phyloP scores from a whole-genome alignment of 1,284 basidiomycete species.

The Ceratobasidium sp. region DNA sequence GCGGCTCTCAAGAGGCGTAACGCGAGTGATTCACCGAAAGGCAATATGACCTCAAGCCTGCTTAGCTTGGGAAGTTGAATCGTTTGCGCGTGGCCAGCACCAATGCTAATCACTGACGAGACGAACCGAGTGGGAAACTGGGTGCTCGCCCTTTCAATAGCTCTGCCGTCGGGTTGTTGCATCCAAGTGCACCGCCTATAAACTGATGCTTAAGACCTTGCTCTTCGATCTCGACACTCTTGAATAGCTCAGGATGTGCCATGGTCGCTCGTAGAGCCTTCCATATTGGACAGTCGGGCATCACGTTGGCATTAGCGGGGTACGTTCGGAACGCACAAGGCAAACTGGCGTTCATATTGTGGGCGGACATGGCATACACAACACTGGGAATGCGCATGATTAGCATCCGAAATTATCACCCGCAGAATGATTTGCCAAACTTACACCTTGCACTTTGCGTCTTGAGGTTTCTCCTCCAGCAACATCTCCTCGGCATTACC shows the following conservation, averaged over 20 bases:
- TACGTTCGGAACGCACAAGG: slow-evolving; percentile 26
- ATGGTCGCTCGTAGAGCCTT: slow-evolving; percentile 14
- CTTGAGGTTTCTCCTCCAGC: background rate
- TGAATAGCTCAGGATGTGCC: slow-evolving; percentile 29
- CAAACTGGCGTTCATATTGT: slow-evolving; percentile 22
- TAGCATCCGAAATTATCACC: background rate
- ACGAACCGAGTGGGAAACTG: background rate
- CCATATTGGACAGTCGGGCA: slow-evolving; percentile 9
- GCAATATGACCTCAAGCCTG: background rate
- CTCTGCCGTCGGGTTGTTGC: slow-evolving; percentile 28
- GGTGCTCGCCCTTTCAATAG: slow-evolving; percentile 2
- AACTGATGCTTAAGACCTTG: background rate
- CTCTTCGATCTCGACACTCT: background rate
- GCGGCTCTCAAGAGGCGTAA: background rate
- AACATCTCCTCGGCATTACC: slow-evolving; percentile 7
- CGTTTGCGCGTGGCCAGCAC: background rate
- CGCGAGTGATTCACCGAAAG: background rate
- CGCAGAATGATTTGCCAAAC: background rate
- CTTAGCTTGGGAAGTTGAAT: background rate
- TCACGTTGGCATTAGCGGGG: background rate
- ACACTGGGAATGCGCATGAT: background rate
- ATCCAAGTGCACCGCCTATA: slow-evolving; percentile 26
- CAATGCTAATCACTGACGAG: slow-evolving; percentile 20
- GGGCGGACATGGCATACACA: slow-evolving; percentile 14
- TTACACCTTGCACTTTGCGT: background rate